Evolutionary conservation across 106 monocot genomes (phyloP).

Genomic region (Dactylorhiza incarnata): DNA sequence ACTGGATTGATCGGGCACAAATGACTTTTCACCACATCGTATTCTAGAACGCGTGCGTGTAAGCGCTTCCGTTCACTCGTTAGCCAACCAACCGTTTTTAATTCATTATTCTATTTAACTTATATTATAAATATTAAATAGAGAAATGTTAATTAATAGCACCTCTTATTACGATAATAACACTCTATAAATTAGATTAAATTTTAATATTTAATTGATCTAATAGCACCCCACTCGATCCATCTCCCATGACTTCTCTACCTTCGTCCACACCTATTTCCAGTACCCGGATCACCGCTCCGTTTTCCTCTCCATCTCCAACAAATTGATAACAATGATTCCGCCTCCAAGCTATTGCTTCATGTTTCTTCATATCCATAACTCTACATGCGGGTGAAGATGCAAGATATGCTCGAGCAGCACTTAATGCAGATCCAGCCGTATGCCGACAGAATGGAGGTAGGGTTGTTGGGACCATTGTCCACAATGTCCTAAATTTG

Average conservation of each 20-base stretch:
- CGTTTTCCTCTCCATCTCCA: constrained; percentile 14
- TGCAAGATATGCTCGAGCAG: constrained; percentile 53
- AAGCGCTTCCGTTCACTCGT: neutral
- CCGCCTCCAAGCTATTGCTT: neutral
- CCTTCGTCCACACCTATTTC: constrained; percentile 78
- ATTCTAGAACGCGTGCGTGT: neutral
- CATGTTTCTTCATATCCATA: neutral
- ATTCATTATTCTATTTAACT: no score
- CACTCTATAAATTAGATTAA: no score
- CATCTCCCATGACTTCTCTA: constrained; percentile 34
- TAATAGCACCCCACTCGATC: no score
- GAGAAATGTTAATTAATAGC: no score
- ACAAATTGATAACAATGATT: neutral
- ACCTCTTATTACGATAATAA: no score
- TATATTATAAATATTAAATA: no score
- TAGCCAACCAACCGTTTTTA: neutral
- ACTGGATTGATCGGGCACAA: no score
- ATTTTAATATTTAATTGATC: no score
- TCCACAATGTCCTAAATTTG: no score
- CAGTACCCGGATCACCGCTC: constrained; percentile 60
- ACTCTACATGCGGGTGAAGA: constrained; percentile 15
- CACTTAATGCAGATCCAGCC: constrained; percentile 70
- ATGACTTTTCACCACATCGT: no score
- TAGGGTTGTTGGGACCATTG: no score
- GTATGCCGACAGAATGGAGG: constrained; percentile 47